Percentiles rank a stretch among this genome's conserved stretches.
These are phyloP conservation scores for Lentinus brumalis DNA, from an alignment of 768 basidiomycete species.

Conservation along the genomic window DNA sequence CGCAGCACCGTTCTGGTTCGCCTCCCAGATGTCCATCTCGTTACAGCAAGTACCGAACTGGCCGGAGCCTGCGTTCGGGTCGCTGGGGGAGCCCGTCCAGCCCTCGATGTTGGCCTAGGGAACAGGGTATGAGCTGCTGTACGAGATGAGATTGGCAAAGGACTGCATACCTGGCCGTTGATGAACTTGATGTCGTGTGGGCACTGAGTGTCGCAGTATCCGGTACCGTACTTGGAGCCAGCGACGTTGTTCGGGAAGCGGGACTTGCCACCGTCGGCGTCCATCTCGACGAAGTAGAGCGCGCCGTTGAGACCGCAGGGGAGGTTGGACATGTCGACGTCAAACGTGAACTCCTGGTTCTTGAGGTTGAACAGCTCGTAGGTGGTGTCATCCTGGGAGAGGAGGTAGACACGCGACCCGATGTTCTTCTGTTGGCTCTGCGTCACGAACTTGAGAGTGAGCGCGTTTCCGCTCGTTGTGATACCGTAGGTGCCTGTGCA, in stretches of 20 bases:
- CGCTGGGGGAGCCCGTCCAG: conserved; percentile 27
- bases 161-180: conserved; percentile 46
- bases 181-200: conserved; percentile 63
- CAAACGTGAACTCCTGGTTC: conserved; percentile 62
- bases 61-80: conserved; percentile 33
- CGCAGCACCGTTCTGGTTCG: conserved; percentile 33
- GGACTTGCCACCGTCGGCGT: conserved; percentile 53
- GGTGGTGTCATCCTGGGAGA: conserved; percentile 38
- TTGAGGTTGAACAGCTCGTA: conserved; percentile 54
- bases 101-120: conserved; percentile 33
- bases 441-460: conserved; percentile 38
- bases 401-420: conserved; percentile 50
- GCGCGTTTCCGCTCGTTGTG: conserved; percentile 34
- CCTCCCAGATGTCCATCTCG: conserved; percentile 41
- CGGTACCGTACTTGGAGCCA: conserved; percentile 63
- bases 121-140: conserved; percentile 12
- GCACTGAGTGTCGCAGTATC: conserved; percentile 67
- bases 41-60: conserved; percentile 35
- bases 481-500: conserved; percentile 38
- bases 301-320: conserved; percentile 65
- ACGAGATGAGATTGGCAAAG: background rate
- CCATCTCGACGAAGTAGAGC: conserved; percentile 63
- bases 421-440: conserved; percentile 31
- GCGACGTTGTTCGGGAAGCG: conserved; percentile 57
- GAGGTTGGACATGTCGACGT: conserved; percentile 59